phyloP scores from a whole-genome alignment of 176 grass and related monocot species.

The Oropetium thomaeum region DNA sequence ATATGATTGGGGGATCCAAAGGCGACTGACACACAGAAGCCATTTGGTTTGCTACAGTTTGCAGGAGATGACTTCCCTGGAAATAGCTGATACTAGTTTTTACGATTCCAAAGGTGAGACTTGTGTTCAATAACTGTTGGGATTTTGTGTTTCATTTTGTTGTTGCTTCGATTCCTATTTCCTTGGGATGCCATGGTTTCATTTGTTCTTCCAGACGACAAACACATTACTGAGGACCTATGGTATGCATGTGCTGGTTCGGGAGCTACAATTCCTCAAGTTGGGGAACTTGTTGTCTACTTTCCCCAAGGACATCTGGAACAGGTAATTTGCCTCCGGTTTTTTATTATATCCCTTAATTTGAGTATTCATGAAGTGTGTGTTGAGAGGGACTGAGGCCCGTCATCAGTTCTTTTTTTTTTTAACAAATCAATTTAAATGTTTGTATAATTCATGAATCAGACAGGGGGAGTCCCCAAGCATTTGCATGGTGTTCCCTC shows the following conservation, averaged over 20 bases:
- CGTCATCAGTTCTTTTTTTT: neutral
- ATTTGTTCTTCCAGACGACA: neutral
- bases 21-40: neutral
- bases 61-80: neutral
- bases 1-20: neutral
- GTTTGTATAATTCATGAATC: neutral
- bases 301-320: conserved; percentile 11
- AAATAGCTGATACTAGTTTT: neutral
- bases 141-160: neutral
- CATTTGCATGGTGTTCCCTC: neutral
- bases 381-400: neutral
- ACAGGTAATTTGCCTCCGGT: neutral
- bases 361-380: neutral
- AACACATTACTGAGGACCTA: neutral
- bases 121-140: neutral
- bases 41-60: neutral
- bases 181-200: neutral
- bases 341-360: neutral
- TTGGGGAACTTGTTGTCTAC: neutral
- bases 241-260: neutral
- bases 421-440: too few relatives aligned
- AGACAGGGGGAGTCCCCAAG: neutral
- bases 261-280: neutral
- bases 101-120: neutral
- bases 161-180: neutral